A percentile compares a stretch with the other conserved stretches of the same genome.
Evolutionary conservation across 805 yeast species (phyloP).

Genomic region (Saturnispora halmiae): DNA sequence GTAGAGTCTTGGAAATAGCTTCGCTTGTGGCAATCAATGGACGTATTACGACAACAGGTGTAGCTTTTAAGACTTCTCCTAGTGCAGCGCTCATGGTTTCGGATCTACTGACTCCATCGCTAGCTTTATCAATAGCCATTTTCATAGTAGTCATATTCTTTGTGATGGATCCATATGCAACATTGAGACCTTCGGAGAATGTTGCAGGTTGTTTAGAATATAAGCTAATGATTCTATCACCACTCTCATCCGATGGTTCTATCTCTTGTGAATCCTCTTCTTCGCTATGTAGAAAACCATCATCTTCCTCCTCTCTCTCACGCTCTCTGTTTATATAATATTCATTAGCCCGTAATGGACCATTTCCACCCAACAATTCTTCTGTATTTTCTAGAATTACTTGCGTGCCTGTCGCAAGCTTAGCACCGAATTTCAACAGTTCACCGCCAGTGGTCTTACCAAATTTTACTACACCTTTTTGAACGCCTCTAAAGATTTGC

Average conservation of each 20-base stretch:
- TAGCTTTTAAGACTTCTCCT: constrained; percentile 56
- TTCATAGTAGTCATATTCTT: constrained; percentile 58
- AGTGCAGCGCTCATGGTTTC: constrained; percentile 62
- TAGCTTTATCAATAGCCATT: constrained; percentile 50
- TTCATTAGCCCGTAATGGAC: constrained; percentile 28
- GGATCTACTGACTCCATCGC: constrained; percentile 53
- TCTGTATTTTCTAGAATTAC: constrained; percentile 72
- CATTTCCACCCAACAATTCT: constrained; percentile 67
- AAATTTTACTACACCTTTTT: constrained; percentile 66
- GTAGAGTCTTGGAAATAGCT: constrained; percentile 70
- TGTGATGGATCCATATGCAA: constrained; percentile 69
- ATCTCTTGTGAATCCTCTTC: constrained; percentile 23
- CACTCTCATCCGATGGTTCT: constrained; percentile 23
- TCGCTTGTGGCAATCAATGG: constrained; percentile 92
- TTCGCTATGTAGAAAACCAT: constrained; percentile 13
- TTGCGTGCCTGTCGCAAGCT: constrained; percentile 83
- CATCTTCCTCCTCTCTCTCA: constrained; percentile 10
- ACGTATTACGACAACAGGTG: constrained; percentile 72
- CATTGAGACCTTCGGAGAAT: constrained; percentile 59
- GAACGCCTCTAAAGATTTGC: constrained; percentile 55
- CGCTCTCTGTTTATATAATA: neutral
- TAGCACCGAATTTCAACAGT: constrained; percentile 71
- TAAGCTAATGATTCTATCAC: constrained; percentile 42
- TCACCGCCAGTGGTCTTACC: constrained; percentile 75
- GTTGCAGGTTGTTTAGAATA: constrained; percentile 79